Evolutionary conservation across 1,139 yeast species (phyloP), one percentile per base, ranked within the genome.

Genomic region (Zygosaccharomyces sapae): DNA sequence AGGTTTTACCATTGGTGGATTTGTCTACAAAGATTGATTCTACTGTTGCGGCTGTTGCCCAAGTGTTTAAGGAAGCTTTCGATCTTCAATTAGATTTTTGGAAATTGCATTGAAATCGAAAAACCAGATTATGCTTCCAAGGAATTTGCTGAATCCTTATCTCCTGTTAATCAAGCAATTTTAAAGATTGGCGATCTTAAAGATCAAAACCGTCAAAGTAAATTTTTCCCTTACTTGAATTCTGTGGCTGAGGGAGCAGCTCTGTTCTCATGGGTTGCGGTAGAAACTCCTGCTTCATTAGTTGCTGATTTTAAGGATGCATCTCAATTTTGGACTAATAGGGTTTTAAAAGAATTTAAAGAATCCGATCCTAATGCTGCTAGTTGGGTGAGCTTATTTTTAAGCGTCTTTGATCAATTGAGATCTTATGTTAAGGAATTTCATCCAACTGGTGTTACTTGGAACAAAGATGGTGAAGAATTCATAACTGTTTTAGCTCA

Each of bases 311-410:
- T 83, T 70, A 86, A 84, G 63, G 98, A 94, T 59, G 80, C 95
- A 36, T 88, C 96, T 34, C 92, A 85, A 63, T 94, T 90, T 69
- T 94, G 96, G 88, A 80, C 95, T 27, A 90, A 94, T 69, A 78
- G 96, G 59, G 83, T 90, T 37, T 70, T 89, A 66, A 90, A 89
- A 68, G 96, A 88, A 53, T 81, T 71, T 70, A 87, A 79, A 65
- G 95, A 82, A 9, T 71, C 77, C 48, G 90, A 84, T 56, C 74
- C 78, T 48, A 66, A 69, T 43, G 86, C 86, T 47, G 82, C 77
- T 19, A 85, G 83, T 46, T 92, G 97, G 97, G 96, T 84, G 20
- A 80, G 82, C 53, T 64, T 69, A 19, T 86, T 81, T 61, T 66
- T 79, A 58, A 67, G 71, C n/a, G 69, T 87, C 33, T 81, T 89